Percentiles rank a stretch among this genome's conserved stretches.
Evolutionary conservation across 768 basidiomycete genomes (phyloP).

Genomic region (Grammothele lineata): DNA sequence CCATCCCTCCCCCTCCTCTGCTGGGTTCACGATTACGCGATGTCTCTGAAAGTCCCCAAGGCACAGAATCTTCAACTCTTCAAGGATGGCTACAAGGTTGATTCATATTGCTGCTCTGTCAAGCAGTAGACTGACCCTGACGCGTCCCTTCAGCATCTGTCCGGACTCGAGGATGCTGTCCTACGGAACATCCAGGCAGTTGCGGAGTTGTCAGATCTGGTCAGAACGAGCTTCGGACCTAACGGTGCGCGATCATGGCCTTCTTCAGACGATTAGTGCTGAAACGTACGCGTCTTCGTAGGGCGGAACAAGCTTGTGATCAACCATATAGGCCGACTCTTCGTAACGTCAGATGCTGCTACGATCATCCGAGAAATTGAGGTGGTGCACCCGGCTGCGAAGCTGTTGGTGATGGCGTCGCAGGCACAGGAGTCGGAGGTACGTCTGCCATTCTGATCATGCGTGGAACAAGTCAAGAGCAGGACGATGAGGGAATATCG

Average conservation of each 20-base stretch:
- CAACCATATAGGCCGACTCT: conserved; percentile 92
- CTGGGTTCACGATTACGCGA: conserved; percentile 27
- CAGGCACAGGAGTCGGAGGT: conserved; percentile 96
- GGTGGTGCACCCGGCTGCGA: conserved; percentile 97
- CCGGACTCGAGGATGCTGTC: conserved; percentile 96
- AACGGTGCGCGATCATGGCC: conserved; percentile 60
- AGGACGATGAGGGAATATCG: too few relatives aligned
- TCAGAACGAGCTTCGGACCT: conserved; percentile 94
- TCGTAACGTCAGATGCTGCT: conserved; percentile 98
- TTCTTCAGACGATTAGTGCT: too few relatives aligned
- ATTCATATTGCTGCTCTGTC: too few relatives aligned
- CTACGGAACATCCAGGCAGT: conserved; percentile 95
- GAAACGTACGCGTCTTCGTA: conserved; percentile 24
- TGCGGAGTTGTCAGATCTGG: conserved; percentile 90
- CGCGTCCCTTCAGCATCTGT: conserved; percentile 50
- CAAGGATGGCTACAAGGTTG: conserved; percentile 95
- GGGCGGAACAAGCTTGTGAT: conserved; percentile 97
- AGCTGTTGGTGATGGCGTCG: conserved; percentile 97
- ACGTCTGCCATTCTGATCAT: too few relatives aligned
- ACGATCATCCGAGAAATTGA: conserved; percentile 98
- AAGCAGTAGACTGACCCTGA: conserved; percentile 1
- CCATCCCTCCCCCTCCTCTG: background rate
- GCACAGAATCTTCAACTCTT: conserved; percentile 86
- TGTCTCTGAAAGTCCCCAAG: conserved; percentile 95
- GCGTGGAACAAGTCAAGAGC: too few relatives aligned